phyloP scores from a whole-genome alignment of 83 land plant genomes.

The Picea engelmannii region DNA sequence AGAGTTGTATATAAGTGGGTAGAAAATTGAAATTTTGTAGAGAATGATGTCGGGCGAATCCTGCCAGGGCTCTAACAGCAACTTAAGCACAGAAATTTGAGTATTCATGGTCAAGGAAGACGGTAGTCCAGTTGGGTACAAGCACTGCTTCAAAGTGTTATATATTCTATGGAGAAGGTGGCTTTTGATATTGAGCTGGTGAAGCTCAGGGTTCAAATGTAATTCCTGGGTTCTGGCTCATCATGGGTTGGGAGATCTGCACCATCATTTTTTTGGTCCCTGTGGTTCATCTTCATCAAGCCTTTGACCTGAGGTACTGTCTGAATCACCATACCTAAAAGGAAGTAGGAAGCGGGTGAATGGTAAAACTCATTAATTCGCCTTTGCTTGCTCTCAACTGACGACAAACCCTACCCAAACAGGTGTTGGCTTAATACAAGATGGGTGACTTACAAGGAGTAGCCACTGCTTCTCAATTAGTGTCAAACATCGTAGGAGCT shows the following conservation, averaged over 20 bases:
- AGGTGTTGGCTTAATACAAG: neutral
- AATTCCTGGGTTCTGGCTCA: too few species aligned
- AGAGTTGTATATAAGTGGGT: neutral
- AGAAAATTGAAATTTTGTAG: neutral
- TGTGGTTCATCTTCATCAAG: too few species aligned
- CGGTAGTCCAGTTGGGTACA: neutral
- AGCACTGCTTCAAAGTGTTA: neutral
- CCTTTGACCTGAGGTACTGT: too few species aligned
- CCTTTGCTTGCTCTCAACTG: too few species aligned
- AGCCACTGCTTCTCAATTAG: slow-evolving; percentile 27
- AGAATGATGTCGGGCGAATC: neutral
- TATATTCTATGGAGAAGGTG: neutral
- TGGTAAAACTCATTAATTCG: too few species aligned
- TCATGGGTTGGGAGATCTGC: too few species aligned
- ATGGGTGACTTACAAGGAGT: slow-evolving; percentile 37
- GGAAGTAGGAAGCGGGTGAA: too few species aligned
- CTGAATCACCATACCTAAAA: too few species aligned
- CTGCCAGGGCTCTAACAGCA: neutral
- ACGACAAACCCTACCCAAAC: too few species aligned
- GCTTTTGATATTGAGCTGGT: too few species aligned
- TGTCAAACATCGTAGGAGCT: slow-evolving; percentile 34
- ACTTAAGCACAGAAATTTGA: neutral
- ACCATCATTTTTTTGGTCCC: too few species aligned
- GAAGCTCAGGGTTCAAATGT: too few species aligned
- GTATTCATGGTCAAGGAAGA: neutral